Percentiles rank a stretch among this genome's conserved stretches.
phyloP scores from a whole-genome alignment of 768 basidiomycete species.

The Tylopilus balloui region DNA sequence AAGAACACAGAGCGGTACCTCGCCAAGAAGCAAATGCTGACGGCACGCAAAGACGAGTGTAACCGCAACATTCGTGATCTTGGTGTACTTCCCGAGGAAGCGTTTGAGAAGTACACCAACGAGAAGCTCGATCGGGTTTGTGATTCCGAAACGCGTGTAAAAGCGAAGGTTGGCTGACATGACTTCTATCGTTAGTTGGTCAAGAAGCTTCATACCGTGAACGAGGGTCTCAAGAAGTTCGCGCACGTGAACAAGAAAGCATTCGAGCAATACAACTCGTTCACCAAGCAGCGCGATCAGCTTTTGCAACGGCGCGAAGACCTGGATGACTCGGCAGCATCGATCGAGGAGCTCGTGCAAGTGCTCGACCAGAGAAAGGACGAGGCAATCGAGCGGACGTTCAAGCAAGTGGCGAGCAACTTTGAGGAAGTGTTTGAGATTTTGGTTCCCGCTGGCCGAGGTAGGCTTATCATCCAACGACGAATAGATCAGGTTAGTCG shows the following conservation, averaged over 20 bases:
- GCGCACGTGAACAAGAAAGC: constrained; percentile 99
- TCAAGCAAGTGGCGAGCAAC: constrained; percentile 95
- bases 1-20: constrained; percentile 95
- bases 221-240: constrained; percentile 92
- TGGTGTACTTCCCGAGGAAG: constrained; percentile 95
- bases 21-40: constrained; percentile 84
- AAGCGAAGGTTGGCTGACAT: constrained; percentile 4
- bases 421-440: constrained; percentile 97
- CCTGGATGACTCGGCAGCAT: constrained; percentile 81
- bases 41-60: constrained; percentile 85
- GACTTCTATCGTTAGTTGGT: constrained; percentile 55
- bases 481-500: constrained; percentile 70
- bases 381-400: constrained; percentile 97
- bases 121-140: constrained; percentile 85
- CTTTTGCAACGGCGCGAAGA: constrained; percentile 84
- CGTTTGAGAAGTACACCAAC: constrained; percentile 89
- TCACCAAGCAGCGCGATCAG: constrained; percentile 95
- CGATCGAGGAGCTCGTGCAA: constrained; percentile 89
- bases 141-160: not conserved
- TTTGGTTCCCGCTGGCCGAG: constrained; percentile 90
- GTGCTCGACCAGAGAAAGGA: constrained; percentile 96
- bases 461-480: constrained; percentile 88
- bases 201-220: constrained; percentile 87
- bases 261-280: constrained; percentile 96
- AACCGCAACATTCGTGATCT: constrained; percentile 94